Conservation (phyloP, 2,329 filamentous ascomycete genomes). For the Orbilia ellipsospora region DNA sequence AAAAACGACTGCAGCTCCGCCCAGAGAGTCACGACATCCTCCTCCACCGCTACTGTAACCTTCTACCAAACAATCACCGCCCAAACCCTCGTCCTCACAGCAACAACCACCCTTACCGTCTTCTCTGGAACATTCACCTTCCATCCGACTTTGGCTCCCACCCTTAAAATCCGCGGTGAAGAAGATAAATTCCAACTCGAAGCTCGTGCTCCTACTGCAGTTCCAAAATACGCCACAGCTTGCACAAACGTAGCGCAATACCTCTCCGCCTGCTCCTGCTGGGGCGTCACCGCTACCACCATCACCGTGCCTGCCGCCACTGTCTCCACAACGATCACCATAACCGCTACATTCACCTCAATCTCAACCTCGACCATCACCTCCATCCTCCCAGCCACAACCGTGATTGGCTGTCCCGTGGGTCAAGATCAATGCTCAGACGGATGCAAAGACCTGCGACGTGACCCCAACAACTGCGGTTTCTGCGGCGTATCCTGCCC, state of each 20-base stretch:
- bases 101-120: slow-evolving; percentile 60
- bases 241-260: slow-evolving; percentile 62
- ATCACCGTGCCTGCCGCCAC: slow-evolving; percentile 1
- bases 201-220: too few species aligned
- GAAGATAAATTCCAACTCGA: too few species aligned
- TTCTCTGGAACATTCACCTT: background rate
- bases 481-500: background rate
- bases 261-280: slow-evolving; percentile 65
- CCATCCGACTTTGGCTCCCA: too few species aligned
- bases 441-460: background rate
- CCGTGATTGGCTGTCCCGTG: background rate
- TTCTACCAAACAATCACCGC: slow-evolving; percentile 63
- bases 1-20: slow-evolving; percentile 64
- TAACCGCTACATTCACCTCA: background rate
- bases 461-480: background rate
- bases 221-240: slow-evolving; percentile 64
- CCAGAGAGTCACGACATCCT: slow-evolving; percentile 61
- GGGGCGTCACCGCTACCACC: slow-evolving; percentile 63
- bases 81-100: slow-evolving; percentile 60
- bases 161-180: too few species aligned
- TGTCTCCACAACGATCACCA: background rate
- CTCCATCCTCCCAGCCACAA: background rate
- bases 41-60: slow-evolving; percentile 61
- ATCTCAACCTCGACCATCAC: background rate
- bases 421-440: background rate